phyloP scores from a whole-genome alignment of 2,329 filamentous ascomycete species.

The Onygenales sp. region DNA sequence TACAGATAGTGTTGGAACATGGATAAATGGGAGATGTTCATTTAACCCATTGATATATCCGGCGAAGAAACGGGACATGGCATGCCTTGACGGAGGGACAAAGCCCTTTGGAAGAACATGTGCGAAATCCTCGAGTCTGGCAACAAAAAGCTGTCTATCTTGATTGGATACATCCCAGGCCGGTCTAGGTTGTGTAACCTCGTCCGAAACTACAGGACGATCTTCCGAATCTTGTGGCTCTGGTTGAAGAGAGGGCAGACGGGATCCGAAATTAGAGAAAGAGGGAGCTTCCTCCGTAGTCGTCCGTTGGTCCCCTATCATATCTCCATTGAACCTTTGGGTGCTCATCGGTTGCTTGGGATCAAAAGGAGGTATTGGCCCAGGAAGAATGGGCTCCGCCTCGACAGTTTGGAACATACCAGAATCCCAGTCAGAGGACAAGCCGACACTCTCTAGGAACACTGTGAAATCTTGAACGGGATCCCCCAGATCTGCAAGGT shows the following conservation, averaged over 20 bases:
- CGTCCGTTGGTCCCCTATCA: conserved; percentile 28
- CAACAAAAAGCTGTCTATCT: conserved; percentile 36
- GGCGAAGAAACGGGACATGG: conserved; percentile 40
- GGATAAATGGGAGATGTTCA: conserved; percentile 44
- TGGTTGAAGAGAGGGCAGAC: conserved; percentile 38
- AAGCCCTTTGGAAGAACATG: conserved; percentile 38
- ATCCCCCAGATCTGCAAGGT: conserved; percentile 37
- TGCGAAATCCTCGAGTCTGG: conserved; percentile 37
- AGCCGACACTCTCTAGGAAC: conserved; percentile 40
- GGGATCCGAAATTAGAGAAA: conserved; percentile 40
- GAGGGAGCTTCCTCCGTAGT: conserved; percentile 32
- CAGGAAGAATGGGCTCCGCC: conserved; percentile 27
- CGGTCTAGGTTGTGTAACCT: conserved; percentile 27
- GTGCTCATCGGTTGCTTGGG: conserved; percentile 22
- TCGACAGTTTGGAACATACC: conserved; percentile 36
- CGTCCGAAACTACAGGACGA: conserved; percentile 32
- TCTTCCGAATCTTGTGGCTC: conserved; percentile 37
- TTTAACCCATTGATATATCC: conserved; percentile 43
- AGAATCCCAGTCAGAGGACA: conserved; percentile 41
- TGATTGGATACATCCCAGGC: conserved; percentile 39
- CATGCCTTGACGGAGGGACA: conserved; percentile 39
- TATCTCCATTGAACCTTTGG: conserved; percentile 29
- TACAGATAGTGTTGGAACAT: conserved; percentile 39
- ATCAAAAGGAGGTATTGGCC: conserved; percentile 25
- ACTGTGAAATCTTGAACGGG: conserved; percentile 41